Evolutionary conservation across 176 grass and related monocot species (phyloP).

Genomic region (Poa pratensis): DNA sequence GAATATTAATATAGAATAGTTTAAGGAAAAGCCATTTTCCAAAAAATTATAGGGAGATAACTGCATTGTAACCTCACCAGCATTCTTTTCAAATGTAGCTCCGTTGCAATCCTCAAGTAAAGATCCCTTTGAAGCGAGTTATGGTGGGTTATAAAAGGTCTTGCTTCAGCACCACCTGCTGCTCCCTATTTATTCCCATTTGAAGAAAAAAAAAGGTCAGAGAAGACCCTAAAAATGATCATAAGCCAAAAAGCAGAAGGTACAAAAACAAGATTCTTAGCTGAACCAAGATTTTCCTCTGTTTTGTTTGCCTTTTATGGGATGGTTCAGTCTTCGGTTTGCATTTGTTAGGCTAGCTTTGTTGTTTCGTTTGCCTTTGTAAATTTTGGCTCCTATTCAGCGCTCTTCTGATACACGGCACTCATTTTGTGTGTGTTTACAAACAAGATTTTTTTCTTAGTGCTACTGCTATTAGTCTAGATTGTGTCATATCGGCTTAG

Average conservation of each 20-base stretch:
- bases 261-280: conserved; percentile 14
- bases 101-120: conserved; percentile 97
- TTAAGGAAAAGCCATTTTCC: conserved; percentile 4
- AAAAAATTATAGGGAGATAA: conserved; percentile 9
- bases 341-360: neutral
- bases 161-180: conserved; percentile 96
- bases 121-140: conserved; percentile 99
- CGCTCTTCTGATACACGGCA: neutral
- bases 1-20: neutral
- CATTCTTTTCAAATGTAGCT: conserved; percentile 97
- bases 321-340: neutral
- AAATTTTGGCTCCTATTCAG: neutral
- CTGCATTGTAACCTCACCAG: conserved; percentile 71
- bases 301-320: neutral
- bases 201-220: conserved; percentile 15
- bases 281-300: neutral
- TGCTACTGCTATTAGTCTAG: neutral
- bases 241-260: conserved; percentile 30
- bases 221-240: conserved; percentile 21
- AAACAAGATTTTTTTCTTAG: conserved; percentile 16
- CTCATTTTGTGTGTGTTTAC: neutral
- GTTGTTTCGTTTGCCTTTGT: neutral
- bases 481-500: neutral
- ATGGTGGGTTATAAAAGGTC: conserved; percentile 94
- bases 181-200: conserved; percentile 65